phyloP scores from a whole-genome alignment of 2,329 filamentous ascomycete species.

The Spiromastix sp. region DNA sequence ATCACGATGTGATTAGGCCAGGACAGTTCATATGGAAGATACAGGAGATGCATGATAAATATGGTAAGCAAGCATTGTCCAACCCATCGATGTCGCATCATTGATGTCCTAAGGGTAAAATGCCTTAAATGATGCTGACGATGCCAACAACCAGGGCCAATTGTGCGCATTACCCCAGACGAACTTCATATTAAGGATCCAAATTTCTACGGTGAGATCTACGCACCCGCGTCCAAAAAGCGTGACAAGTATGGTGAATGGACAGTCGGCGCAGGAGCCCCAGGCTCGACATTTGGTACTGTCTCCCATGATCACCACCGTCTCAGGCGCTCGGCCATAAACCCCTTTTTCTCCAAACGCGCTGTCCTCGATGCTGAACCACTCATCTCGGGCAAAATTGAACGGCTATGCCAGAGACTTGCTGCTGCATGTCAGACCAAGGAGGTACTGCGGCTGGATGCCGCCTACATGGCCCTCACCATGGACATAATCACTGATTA shows the following conservation, averaged over 20 bases:
- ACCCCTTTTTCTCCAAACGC: constrained; percentile 31
- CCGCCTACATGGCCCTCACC: constrained; percentile 24
- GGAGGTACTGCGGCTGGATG: constrained; percentile 10
- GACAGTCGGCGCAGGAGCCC: constrained; percentile 5
- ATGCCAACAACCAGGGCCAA: constrained; percentile 12
- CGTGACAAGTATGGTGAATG: constrained; percentile 10
- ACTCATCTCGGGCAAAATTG: constrained; percentile 19
- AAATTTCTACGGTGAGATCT: constrained; percentile 18
- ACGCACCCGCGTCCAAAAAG: constrained; percentile 9
- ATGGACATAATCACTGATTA: constrained; percentile 32
- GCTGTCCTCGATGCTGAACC: constrained; percentile 25
- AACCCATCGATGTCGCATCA: background rate
- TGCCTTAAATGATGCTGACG: background rate
- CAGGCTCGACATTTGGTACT: constrained; percentile 16
- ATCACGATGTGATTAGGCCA: constrained; percentile 15
- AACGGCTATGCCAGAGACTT: constrained; percentile 4
- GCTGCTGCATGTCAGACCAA: constrained; percentile 2
- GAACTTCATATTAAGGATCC: constrained; percentile 20
- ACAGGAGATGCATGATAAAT: constrained; percentile 19
- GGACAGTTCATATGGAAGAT: constrained; percentile 18
- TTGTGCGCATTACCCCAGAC: constrained; percentile 20
- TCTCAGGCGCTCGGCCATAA: constrained; percentile 26
- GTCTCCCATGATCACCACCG: constrained; percentile 28
- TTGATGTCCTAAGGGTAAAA: background rate
- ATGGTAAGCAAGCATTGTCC: constrained; percentile 13